A percentile compares a stretch with the other conserved stretches of the same genome.
Conservation (phyloP, 768 basidiomycete species). For the Hydnomerulius pinastri region DNA sequence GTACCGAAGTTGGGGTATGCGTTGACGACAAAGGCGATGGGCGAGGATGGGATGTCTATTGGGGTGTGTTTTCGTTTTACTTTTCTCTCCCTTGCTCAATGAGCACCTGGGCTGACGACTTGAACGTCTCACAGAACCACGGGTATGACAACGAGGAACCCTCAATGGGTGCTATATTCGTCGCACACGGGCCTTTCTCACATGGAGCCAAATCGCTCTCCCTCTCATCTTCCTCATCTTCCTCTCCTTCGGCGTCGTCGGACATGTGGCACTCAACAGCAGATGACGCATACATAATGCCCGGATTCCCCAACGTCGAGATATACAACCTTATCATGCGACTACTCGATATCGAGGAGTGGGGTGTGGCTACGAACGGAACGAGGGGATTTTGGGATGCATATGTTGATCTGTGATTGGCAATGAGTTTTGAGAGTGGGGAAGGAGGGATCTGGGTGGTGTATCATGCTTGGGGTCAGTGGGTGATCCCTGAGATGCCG, state of each 20-base stretch:
- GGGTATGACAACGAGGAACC: constrained; percentile 83
- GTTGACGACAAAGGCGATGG: constrained; percentile 65
- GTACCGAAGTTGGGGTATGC: constrained; percentile 82
- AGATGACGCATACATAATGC: constrained; percentile 63
- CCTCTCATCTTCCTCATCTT: constrained; percentile 34
- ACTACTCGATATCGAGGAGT: constrained; percentile 62
- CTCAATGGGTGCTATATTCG: constrained; percentile 88
- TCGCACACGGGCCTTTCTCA: constrained; percentile 90
- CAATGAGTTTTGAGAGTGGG: background rate
- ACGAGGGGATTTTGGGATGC: constrained; percentile 83
- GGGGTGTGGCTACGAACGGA: constrained; percentile 69
- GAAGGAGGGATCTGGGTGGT: no score
- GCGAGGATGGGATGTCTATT: constrained; percentile 63
- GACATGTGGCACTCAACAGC: constrained; percentile 76
- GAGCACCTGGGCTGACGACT: background rate
- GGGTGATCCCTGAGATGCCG: no score
- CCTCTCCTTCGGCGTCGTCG: constrained; percentile 13
- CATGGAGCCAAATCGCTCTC: constrained; percentile 54
- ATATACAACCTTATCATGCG: constrained; percentile 82
- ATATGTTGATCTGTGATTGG: constrained; percentile 46
- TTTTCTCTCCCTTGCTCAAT: no score
- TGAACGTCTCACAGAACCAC: constrained; percentile 62
- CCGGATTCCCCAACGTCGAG: constrained; percentile 84
- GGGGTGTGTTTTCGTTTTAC: constrained; percentile 55
- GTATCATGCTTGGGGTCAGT: no score